Evolutionary conservation across 2,329 filamentous ascomycete species (phyloP), one percentile per base, ranked within the genome.

Genomic region (Penicillium polonicum): DNA sequence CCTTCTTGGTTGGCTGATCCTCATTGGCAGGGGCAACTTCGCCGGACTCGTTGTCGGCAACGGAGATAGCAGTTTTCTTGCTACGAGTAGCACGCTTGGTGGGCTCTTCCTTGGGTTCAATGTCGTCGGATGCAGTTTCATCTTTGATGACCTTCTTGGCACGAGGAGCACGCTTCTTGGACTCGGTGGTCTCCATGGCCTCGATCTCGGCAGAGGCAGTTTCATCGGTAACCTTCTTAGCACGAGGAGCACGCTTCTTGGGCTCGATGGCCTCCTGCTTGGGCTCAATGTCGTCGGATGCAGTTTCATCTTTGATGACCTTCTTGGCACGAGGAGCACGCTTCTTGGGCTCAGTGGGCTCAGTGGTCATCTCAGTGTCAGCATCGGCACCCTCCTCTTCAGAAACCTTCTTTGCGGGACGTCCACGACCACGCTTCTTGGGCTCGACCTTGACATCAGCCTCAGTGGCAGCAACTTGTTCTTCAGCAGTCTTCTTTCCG

Each of bases 341-440:
- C 31, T 35, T 35, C 31, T 35, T 35, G 31, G 31, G 5, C 31
- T 5, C 31, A n/a, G n/a, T n/a, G n/a, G n/a, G n/a, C n/a, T n/a
- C n/a, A n/a, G n/a, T n/a, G n/a, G n/a, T n/a, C n/a, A n/a, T n/a
- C n/a, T n/a, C n/a, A n/a, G n/a, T n/a, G n/a, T n/a, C n/a, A 19
- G 35, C 36, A 31, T 41, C 38, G 19, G 27, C 27, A 27, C 17
- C 29, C 8, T 46, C 41, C 4, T 33, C 12, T 6, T 52, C 27
- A 4, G 50, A n/a, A 13, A 9, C 2, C 21, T 60, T 60, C 45
- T 58, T 59, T 13, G 42, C 15, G 12, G 54, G 36, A 21, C 50
- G 58, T n/a, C 53, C 38, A 31, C 50, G 58, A n/a, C 53, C 38
- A 59, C 19, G 49, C 48, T 53, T 46, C 35, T 52, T 45, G 6